Evolutionary conservation across 345 rosid species (phyloP).

Genomic region (Eucalyptus pauciflora): DNA sequence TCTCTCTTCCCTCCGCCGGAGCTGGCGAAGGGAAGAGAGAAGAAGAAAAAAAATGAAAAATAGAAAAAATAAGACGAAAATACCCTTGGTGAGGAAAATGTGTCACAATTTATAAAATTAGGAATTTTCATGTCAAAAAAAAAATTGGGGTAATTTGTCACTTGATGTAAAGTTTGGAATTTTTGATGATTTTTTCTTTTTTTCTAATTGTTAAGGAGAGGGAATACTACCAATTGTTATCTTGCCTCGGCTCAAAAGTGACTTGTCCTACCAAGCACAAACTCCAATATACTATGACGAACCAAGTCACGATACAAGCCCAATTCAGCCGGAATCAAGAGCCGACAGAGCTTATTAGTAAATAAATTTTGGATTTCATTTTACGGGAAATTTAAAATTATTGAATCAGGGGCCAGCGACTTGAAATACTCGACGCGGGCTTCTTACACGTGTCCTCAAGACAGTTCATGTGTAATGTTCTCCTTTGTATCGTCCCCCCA

Average conservation of each 20-base stretch:
- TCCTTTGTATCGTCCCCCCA: not conserved
- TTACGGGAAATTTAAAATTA: not conserved
- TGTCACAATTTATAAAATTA: too few relatives aligned
- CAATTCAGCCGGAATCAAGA: fast-evolving
- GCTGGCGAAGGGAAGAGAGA: too few relatives aligned
- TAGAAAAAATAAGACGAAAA: too few relatives aligned
- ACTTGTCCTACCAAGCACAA: not conserved
- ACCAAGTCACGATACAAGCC: not conserved
- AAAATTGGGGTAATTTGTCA: too few relatives aligned
- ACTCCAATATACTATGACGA: not conserved
- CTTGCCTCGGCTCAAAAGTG: not conserved
- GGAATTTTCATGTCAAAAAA: too few relatives aligned
- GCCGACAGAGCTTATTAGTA: not conserved
- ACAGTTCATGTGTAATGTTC: not conserved
- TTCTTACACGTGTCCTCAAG: not conserved
- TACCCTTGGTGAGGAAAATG: too few relatives aligned
- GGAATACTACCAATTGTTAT: not conserved
- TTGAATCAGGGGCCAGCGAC: not conserved
- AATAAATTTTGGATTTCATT: too few relatives aligned
- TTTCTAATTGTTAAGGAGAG: fast-evolving
- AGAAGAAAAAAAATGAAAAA: too few relatives aligned
- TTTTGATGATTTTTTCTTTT: too few relatives aligned
- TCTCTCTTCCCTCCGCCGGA: too few relatives aligned
- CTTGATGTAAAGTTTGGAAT: too few relatives aligned
- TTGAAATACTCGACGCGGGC: not conserved